These are phyloP conservation scores for Cytospora piceae DNA, from an alignment of 2,329 filamentous ascomycete genomes.

Conservation along the genomic window DNA sequence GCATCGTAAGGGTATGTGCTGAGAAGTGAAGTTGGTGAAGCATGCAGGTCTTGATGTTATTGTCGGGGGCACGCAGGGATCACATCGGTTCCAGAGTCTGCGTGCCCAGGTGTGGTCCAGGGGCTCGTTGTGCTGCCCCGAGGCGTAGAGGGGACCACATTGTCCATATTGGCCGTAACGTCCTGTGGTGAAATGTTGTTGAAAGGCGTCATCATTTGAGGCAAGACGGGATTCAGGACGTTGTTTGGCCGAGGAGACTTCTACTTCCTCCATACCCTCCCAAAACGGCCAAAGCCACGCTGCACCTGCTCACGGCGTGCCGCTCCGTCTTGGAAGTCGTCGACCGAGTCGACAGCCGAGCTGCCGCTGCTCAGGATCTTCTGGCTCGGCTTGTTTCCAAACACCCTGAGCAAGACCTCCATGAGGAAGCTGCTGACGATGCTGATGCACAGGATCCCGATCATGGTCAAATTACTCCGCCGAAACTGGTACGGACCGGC, in stretches of 20 bases:
- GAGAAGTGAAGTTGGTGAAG: constrained; percentile 4
- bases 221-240: neutral
- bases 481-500: constrained; percentile 73
- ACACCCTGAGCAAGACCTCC: constrained; percentile 64
- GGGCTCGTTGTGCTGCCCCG: constrained; percentile 16
- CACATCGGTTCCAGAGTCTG: neutral
- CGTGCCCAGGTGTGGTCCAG: constrained; percentile 3
- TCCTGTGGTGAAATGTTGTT: constrained; percentile 1
- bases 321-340: constrained; percentile 61
- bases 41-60: neutral
- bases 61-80: neutral
- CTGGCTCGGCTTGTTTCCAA: constrained; percentile 57
- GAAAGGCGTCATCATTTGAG: neutral
- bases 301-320: constrained; percentile 61
- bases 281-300: constrained; percentile 57
- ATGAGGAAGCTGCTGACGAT: constrained; percentile 73
- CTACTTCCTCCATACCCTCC: constrained; percentile 35
- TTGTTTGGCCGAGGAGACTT: neutral
- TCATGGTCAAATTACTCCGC: constrained; percentile 85
- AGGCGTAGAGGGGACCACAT: constrained; percentile 22
- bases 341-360: constrained; percentile 44
- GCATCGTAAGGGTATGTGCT: neutral
- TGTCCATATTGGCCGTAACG: constrained; percentile 27
- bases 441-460: constrained; percentile 79
- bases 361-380: constrained; percentile 46